Evolutionary conservation across 148 eudicot species (phyloP).

Genomic region (Dysphania ambrosioides): DNA sequence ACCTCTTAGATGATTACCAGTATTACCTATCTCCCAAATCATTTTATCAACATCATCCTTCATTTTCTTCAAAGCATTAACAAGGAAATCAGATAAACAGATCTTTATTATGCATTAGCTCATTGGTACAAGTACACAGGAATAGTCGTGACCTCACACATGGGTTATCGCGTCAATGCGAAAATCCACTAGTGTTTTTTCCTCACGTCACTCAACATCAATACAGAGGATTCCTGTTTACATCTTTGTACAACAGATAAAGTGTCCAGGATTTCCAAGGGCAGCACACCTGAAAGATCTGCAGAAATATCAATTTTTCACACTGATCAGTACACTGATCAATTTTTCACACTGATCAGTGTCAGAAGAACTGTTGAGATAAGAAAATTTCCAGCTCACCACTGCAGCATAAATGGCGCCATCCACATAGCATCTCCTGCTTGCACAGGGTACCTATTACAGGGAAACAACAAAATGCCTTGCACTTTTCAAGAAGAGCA

Average conservation of each 20-base stretch:
- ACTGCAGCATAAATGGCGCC: slow-evolving; percentile 99
- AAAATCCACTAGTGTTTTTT: neutral
- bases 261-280: slow-evolving; percentile 76
- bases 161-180: neutral
- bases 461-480: slow-evolving; percentile 10
- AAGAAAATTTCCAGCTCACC: slow-evolving; percentile 43
- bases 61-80: neutral
- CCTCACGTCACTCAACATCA: slow-evolving; percentile 18
- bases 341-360: slow-evolving; percentile 1
- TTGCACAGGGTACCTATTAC: slow-evolving; percentile 87
- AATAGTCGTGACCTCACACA: slow-evolving; percentile 7
- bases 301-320: slow-evolving; percentile 17
- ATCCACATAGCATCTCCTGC: slow-evolving; percentile 96
- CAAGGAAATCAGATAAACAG: neutral
- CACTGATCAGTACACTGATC: too few species aligned
- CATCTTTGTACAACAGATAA: slow-evolving; percentile 92
- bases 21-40: too few species aligned
- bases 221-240: slow-evolving; percentile 78
- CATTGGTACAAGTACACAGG: slow-evolving; percentile 18
- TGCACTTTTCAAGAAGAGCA: neutral
- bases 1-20: too few species aligned
- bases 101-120: slow-evolving; percentile 3
- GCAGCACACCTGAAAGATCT: slow-evolving; percentile 88
- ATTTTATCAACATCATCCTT: neutral
- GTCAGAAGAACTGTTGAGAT: neutral